phyloP scores from a whole-genome alignment of 495 filamentous ascomycete species.

The Chaetomidium leptoderma region DNA sequence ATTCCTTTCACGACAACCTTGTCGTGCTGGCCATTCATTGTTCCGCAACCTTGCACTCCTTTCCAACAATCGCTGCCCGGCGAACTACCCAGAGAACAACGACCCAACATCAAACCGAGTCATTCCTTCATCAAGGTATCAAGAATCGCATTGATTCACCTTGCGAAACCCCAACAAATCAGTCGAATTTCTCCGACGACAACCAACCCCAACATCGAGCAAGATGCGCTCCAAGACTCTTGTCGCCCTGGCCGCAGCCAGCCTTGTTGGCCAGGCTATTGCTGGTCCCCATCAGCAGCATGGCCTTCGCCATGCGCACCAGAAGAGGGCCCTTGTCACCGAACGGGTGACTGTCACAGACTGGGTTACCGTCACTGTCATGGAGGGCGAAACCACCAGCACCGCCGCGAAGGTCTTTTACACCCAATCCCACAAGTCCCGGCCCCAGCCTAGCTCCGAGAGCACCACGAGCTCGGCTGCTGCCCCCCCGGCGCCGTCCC shows the following conservation, averaged over 20 bases:
- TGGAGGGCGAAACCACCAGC: constrained; percentile 12
- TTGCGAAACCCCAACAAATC: neutral
- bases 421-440: constrained; percentile 16
- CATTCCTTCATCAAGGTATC: constrained; percentile 3
- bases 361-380: constrained; percentile 33
- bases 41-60: constrained; percentile 13
- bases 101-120: constrained; percentile 1
- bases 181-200: neutral
- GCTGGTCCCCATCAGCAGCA: constrained; percentile 25
- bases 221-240: constrained; percentile 31
- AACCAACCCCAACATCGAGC: neutral
- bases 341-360: constrained; percentile 33
- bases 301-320: constrained; percentile 24
- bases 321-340: constrained; percentile 32
- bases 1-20: constrained; percentile 31
- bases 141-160: neutral
- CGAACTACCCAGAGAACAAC: constrained; percentile 1
- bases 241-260: constrained; percentile 27
- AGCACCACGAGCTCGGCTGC: constrained; percentile 7
- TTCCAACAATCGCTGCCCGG: constrained; percentile 7
- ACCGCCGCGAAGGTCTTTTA: constrained; percentile 17
- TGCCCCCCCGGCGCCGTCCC: neutral
- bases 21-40: constrained; percentile 27
- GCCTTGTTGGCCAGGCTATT: constrained; percentile 28
- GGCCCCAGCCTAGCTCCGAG: constrained; percentile 6